Evolutionary conservation across 495 filamentous ascomycete species (phyloP), one percentile per base, ranked within the genome.

Genomic region (Parathielavia appendiculata): DNA sequence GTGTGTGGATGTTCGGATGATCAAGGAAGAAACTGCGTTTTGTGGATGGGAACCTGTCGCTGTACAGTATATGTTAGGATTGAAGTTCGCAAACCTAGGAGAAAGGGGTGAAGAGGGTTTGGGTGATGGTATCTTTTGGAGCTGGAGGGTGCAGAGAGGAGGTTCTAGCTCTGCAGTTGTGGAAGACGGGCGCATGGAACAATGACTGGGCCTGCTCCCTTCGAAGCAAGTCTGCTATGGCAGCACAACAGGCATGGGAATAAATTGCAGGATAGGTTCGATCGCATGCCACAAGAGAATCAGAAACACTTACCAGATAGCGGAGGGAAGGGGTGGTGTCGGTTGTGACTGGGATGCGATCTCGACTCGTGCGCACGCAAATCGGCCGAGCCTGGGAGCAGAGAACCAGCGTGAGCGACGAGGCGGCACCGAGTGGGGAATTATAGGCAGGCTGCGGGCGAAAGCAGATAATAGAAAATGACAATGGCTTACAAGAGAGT

Each of bases 291-390:
- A 59, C 57, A 57, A 57, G 43, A 66, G 64, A 61, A 62, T 62
- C 60, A 64, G 62, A 61, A 71, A 51, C 55, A 72, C 75, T 73
- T 69, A 78, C 75, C 61, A 64, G 47, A 62, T 64, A 49, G 61
- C 51, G 61, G 51, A 57, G 62, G 57, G 60, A 71, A 69, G 61
- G 67, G n/a, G 69, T 66, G 70, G 58, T 72, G 73, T 58, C 36
- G 66, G 58, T 39, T 51, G 36, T 34, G 47, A 47, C 48, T 59
- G 43, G 59, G 57, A 43, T 68, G 65, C 58, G 60, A 63, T 63
- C 56, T 65, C 48, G 59, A 57, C 58, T 54, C 46, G 52, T 47
- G 54, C 46, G 65, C 66, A 61, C 60, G 61, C 57, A 65, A 59
- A 54, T 45, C 49, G 51, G 43, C 44, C 13, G 36, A 22, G 39